A percentile compares a stretch with the other conserved stretches of the same genome.
Evolutionary conservation across 257 asterid species (phyloP).

Genomic region (Ilex asprella): DNA sequence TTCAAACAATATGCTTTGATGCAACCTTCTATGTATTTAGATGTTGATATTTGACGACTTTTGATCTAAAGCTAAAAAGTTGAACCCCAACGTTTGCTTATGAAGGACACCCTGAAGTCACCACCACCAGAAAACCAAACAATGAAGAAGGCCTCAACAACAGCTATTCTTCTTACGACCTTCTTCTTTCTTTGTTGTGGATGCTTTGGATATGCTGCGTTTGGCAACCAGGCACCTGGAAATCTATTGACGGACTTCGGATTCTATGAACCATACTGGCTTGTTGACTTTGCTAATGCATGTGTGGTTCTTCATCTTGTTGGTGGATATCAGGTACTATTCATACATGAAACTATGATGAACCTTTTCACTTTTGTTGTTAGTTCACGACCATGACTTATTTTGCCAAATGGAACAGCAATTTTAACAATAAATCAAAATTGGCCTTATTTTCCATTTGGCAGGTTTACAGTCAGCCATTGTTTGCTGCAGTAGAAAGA

Average conservation of each 20-base stretch:
- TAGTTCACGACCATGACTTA: not conserved
- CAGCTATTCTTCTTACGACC: conserved; percentile 4
- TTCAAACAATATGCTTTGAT: not conserved
- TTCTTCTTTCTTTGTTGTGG: not conserved
- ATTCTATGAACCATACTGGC: conserved; percentile 3
- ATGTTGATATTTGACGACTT: not conserved
- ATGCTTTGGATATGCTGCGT: not conserved
- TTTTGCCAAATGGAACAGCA: not conserved
- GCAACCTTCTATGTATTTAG: not conserved
- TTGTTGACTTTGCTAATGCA: not conserved
- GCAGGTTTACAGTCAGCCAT: not conserved
- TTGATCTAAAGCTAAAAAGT: not conserved
- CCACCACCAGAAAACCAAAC: conserved; percentile 44
- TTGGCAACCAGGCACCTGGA: not conserved
- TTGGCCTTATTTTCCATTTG: not conserved
- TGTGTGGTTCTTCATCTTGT: not conserved
- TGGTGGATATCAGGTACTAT: conserved; percentile 1
- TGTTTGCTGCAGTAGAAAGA: not conserved
- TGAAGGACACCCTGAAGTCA: conserved; percentile 52
- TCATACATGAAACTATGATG: too few species aligned
- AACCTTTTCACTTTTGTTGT: not conserved
- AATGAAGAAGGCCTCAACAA: conserved; percentile 45
- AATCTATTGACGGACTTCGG: not conserved
- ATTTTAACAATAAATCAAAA: too few species aligned
- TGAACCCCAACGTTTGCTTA: not conserved